Base-by-base conservation (phyloP, 2,329 filamentous ascomycete genomes). In the Colletotrichum paranaense region DNA sequence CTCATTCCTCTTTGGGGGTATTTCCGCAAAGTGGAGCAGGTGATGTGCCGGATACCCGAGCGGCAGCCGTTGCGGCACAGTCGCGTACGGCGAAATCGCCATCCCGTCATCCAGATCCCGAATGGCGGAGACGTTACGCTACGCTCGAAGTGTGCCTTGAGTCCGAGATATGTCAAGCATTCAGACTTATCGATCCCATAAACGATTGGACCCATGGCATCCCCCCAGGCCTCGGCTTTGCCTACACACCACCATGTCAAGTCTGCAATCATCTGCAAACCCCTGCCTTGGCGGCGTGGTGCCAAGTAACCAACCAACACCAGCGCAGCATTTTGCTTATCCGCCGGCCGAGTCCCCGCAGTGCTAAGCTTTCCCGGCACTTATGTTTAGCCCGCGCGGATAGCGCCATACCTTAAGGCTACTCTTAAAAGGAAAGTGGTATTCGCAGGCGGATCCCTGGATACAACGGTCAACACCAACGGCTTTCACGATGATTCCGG, bases 371-470 rank as follows among this genome's bases (percentile, higher is more conserved):
- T 32, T 38, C 56, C 30, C 70, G 60, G 67, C 60, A 65, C 19
- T 73, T 62, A 35, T 62, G 60, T 55, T 69, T 60, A 46, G 26
- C n/a, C 42, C 19, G 42, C 16, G 19, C 42, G 42, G 30, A 62
- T 62, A 30, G 70, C 14, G 60, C 49, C 30, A 64, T 62, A 24
- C 16, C 56, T 26, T 56, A 64, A 66, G 35, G 46, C 28, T 12
- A 49, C 38, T 57, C 62, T 16, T 35, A 62, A 49, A 12, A 73
- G 70, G 70, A 70, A 73, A 62, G 70, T 73, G 67, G 70, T 73
- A 70, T 56, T 22, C 28, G 26, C 55, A 55, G 53, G 32, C 22
- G 65, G 63, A 16, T 1, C 58, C 68, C 67, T 56, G 28, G 22
- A 32, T 32, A 19, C 30, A 46, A 62, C 30, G 28, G 11, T 24